phyloP scores from a whole-genome alignment of 352 stramenopile genomes.

The Phytophthora constricta region DNA sequence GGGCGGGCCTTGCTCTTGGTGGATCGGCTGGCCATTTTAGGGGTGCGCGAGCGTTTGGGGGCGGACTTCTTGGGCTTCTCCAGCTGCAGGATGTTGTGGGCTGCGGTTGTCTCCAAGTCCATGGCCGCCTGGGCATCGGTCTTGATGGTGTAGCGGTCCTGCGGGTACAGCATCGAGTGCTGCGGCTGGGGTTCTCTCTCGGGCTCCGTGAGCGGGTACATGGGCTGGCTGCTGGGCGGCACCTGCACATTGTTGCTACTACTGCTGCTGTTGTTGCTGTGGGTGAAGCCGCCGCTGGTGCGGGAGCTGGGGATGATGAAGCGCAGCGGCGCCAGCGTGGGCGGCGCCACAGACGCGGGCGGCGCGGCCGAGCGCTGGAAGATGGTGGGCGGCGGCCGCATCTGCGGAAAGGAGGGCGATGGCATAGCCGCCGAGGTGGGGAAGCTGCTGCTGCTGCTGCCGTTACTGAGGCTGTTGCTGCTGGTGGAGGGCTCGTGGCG shows the following conservation, averaged over 20 bases:
- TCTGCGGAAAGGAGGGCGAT: conserved; percentile 53
- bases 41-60: conserved; percentile 53
- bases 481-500: too few relatives aligned
- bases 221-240: conserved; percentile 5
- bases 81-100: conserved; percentile 1
- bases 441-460: conserved; percentile 4
- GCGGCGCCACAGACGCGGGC: conserved; percentile 4
- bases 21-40: conserved; percentile 70
- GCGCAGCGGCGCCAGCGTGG: conserved; percentile 72
- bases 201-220: conserved; percentile 25
- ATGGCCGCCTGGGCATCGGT: conserved; percentile 9
- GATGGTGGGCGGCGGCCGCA: conserved; percentile 48
- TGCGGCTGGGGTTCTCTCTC: conserved; percentile 36
- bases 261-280: not conserved
- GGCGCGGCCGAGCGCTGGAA: conserved; percentile 29
- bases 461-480: too few relatives aligned
- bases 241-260: not conserved
- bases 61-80: conserved; percentile 59
- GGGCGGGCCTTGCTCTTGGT: conserved; percentile 88
- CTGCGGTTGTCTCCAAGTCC: conserved; percentile 24
- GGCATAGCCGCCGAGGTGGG: conserved; percentile 39
- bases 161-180: conserved; percentile 31
- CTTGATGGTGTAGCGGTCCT: conserved; percentile 33
- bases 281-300: conserved; percentile 30
- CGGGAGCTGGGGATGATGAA: conserved; percentile 80